phyloP scores from a whole-genome alignment of 306 rosid species.

The Hippophae tibetana region DNA sequence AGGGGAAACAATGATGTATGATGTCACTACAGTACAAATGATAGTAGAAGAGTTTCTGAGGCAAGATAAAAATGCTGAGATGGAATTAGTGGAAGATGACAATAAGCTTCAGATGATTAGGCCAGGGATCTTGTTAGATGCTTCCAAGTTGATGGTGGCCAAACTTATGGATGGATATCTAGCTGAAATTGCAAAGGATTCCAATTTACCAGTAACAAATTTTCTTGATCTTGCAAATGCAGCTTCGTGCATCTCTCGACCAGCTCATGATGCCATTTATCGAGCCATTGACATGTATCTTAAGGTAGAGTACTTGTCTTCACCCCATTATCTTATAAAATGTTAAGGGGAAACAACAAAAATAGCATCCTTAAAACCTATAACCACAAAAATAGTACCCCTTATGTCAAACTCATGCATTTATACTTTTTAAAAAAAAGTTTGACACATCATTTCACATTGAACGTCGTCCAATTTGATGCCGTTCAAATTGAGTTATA shows the following conservation, averaged over 20 bases:
- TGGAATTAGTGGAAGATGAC: slow-evolving; percentile 43
- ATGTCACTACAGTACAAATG: slow-evolving; percentile 55
- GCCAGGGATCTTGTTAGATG: slow-evolving; percentile 75
- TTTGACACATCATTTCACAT: no score
- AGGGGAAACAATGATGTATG: slow-evolving; percentile 40
- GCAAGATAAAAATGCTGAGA: slow-evolving; percentile 53
- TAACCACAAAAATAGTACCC: no score
- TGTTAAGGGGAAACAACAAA: no score
- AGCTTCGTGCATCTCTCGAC: slow-evolving; percentile 58
- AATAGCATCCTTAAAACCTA: no score
- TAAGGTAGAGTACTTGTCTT: slow-evolving; percentile 41
- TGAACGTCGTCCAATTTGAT: no score
- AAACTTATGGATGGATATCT: slow-evolving; percentile 82
- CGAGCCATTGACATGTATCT: slow-evolving; percentile 88
- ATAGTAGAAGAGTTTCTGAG: slow-evolving; percentile 56
- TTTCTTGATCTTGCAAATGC: slow-evolving; percentile 73
- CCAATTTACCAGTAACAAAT: slow-evolving; percentile 43
- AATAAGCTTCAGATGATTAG: slow-evolving; percentile 33
- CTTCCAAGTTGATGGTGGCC: slow-evolving; percentile 88
- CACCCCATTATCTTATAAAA: no score
- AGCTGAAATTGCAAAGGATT: slow-evolving; percentile 82
- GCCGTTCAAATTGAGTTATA: no score
- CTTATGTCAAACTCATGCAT: no score
- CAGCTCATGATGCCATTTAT: slow-evolving; percentile 83
- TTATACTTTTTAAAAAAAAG: no score